Conservation (phyloP, 78 protist genomes). For the Blattamonas nauphoetae region DNA sequence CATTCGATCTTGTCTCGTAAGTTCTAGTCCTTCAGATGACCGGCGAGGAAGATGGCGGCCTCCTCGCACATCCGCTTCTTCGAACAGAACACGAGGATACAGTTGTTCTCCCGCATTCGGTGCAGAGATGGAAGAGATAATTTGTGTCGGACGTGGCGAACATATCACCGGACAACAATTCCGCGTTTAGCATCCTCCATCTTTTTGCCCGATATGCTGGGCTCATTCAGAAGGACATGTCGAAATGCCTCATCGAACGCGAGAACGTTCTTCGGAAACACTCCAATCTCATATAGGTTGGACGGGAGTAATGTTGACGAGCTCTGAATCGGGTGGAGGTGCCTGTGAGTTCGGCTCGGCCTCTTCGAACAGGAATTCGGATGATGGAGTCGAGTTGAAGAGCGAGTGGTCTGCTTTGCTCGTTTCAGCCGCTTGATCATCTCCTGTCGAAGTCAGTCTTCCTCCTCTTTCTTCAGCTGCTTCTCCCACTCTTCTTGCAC, state of each 20-base stretch:
- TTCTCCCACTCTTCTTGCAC: no score
- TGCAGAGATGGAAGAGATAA: neutral
- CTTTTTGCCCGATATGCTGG: neutral
- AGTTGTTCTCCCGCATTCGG: neutral
- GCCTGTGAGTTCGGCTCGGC: no score
- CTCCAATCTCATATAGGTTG: slow-evolving; percentile 16
- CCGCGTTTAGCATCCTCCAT: no score
- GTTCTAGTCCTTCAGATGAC: neutral
- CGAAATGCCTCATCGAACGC: slow-evolving; percentile 10
- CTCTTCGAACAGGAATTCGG: no score
- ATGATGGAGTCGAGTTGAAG: no score
- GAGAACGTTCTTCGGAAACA: slow-evolving; percentile 31
- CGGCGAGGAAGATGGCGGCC: neutral
- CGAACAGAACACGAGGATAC: slow-evolving; percentile 19
- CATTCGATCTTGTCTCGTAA: neutral
- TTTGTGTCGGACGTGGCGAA: neutral
- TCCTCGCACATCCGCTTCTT: neutral
- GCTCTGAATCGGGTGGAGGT: no score
- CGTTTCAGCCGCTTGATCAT: no score
- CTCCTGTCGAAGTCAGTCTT: no score
- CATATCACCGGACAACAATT: no score
- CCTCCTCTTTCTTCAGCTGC: no score
- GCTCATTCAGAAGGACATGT: slow-evolving; percentile 25
- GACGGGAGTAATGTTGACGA: slow-evolving; percentile 39
- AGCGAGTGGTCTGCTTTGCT: no score